Conservation (phyloP, 306 rosid species). For the Parietaria judaica region DNA sequence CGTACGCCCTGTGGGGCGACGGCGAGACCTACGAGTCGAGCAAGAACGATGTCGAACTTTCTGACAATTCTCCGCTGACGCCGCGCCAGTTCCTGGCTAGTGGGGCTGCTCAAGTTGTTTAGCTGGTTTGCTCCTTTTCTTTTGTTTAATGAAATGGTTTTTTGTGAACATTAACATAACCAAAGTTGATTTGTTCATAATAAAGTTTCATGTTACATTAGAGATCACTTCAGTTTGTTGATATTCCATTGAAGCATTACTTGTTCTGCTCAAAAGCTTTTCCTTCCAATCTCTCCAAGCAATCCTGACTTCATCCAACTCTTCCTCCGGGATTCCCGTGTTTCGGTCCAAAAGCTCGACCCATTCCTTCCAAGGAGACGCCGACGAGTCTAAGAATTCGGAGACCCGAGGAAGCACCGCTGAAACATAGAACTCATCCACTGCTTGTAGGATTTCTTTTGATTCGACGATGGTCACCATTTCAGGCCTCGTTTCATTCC, state of each 20-base stretch:
- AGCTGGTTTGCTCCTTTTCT: too few relatives aligned
- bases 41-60: background rate
- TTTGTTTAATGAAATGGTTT: too few relatives aligned
- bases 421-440: conserved; percentile 62
- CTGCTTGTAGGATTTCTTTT: conserved; percentile 49
- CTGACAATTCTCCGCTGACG: background rate
- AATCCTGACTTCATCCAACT: conserved; percentile 60
- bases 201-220: too few relatives aligned
- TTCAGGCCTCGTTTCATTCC: conserved; percentile 57
- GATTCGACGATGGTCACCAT: conserved; percentile 67
- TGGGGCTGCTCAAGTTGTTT: conserved; percentile 14
- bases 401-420: conserved; percentile 62
- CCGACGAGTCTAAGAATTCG: conserved; percentile 57
- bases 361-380: conserved; percentile 75
- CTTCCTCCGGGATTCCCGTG: conserved; percentile 53
- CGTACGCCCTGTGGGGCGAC: conserved; percentile 19
- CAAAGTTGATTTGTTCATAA: too few relatives aligned
- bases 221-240: conserved; percentile 17
- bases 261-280: conserved; percentile 20
- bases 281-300: conserved; percentile 78
- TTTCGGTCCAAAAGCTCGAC: conserved; percentile 62
- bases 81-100: background rate
- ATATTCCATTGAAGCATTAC: conserved; percentile 17
- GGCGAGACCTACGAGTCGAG: conserved; percentile 11
- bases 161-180: too few relatives aligned